Conservation (phyloP, 495 filamentous ascomycete genomes). For the Penicillium arizonense region DNA sequence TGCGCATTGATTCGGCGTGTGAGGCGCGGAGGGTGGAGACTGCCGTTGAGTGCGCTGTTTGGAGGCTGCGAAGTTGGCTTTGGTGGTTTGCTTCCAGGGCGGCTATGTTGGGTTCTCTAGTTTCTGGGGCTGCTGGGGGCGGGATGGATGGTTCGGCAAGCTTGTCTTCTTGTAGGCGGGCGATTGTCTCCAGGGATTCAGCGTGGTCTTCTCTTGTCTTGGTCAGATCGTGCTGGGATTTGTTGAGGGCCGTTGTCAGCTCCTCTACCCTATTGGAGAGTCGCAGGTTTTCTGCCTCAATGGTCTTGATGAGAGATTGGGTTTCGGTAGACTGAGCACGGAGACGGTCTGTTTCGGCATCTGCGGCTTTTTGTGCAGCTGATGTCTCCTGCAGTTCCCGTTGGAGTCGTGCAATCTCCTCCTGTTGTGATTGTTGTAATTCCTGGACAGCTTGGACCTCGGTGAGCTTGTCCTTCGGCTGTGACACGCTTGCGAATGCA, state of each 20-base stretch:
- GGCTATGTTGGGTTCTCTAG: constrained; percentile 6
- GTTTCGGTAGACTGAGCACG: constrained; percentile 42
- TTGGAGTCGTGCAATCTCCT: constrained; percentile 29
- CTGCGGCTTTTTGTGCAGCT: constrained; percentile 28
- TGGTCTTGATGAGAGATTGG: constrained; percentile 41
- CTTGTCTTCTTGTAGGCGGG: constrained; percentile 85
- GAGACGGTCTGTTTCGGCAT: constrained; percentile 32
- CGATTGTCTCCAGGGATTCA: constrained; percentile 65
- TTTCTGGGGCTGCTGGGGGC: constrained; percentile 17
- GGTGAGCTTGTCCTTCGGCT: constrained; percentile 20
- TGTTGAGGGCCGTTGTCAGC: constrained; percentile 32
- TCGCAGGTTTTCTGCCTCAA: constrained; percentile 47
- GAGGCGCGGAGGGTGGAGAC: constrained; percentile 40
- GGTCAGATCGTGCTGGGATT: constrained; percentile 32
- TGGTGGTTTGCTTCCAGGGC: constrained; percentile 36
- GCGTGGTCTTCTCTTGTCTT: constrained; percentile 37
- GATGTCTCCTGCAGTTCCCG: constrained; percentile 27
- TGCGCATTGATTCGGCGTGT: constrained; percentile 43
- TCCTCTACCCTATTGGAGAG: constrained; percentile 35
- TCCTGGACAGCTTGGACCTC: constrained; percentile 22
- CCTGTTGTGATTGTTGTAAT: constrained; percentile 11
- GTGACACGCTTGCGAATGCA: constrained; percentile 9
- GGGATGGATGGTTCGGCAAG: constrained; percentile 31
- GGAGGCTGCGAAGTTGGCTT: constrained; percentile 38
- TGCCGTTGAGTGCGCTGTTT: constrained; percentile 37